phyloP scores from a whole-genome alignment of 208 protist genomes.

The Acanthamoeba royreba region DNA sequence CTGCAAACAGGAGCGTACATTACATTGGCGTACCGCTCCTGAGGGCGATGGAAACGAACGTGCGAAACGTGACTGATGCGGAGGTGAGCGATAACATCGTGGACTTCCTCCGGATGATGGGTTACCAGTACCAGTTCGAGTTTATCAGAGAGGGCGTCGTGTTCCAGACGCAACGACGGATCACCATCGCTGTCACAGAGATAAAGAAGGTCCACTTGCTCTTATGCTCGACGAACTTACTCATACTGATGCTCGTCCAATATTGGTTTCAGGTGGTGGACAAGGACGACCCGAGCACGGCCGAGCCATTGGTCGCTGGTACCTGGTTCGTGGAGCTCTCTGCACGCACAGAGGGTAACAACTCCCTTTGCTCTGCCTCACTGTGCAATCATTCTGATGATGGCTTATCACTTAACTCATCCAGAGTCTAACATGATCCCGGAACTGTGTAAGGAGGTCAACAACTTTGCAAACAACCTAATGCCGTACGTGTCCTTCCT shows the following conservation, averaged over 20 bases:
- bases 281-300: background rate
- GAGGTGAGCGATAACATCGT: conserved; percentile 7
- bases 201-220: background rate
- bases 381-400: background rate
- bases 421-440: background rate
- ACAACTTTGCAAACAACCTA: background rate
- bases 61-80: background rate
- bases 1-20: background rate
- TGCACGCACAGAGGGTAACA: background rate
- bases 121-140: background rate
- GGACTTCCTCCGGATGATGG: background rate
- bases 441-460: background rate
- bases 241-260: background rate
- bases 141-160: background rate
- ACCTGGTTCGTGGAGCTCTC: background rate
- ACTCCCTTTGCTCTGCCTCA: too few species aligned
- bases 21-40: background rate
- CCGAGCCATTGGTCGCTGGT: background rate
- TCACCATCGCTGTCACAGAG: background rate
- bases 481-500: background rate
- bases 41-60: background rate
- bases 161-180: background rate
- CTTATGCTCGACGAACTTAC: background rate
- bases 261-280: background rate
- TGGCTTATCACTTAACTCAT: background rate